Evolutionary conservation across 129 eudicot genomes (phyloP), one percentile per base, ranked within the genome.

Genomic region (Pseudognaphalium luteoalbum): DNA sequence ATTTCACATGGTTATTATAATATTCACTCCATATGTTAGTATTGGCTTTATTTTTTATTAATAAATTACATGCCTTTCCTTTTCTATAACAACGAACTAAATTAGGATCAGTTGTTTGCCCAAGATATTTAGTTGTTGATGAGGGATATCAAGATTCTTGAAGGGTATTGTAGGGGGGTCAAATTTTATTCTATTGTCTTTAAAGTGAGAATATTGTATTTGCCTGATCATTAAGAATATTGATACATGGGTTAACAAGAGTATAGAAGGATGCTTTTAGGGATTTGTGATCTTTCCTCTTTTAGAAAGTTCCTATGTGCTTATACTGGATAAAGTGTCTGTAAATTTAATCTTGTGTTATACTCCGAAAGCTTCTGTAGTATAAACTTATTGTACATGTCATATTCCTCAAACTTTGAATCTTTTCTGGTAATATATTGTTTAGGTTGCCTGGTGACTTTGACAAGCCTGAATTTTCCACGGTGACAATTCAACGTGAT

Each of bases 371-470:
- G 29, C 60, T 34, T 60, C 61, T 60, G 64, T 58, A 39, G 34
- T 63, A 10, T 57, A 6, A 30, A 32, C 33, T 64, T 25, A 51
- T 76, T 63, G 21, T 50, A 56, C 32, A 19, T 68, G 74, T 71
- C 72, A 72, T 30, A 21, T 19, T 66, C 11, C 65, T 20, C 37
- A 11, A 56, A 73, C 72, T 62, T 16, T 78, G 69, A 82, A n/a
- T 66, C 47, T 63, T 32, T 44, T 37, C 72, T 70, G 71, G 72
- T 42, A 30, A 70, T 80, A 82, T 16, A 73, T 51, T 79, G 9
- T 72, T 82, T 81, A 95, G 99, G 97, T 85, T 95, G 90, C 97
- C 99, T 51, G 97, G 83, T 72, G 99, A 91, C 85, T 95, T 95
- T 61, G 87, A 91, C 21, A 91, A 87, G 76, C 96, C 97, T 9